These are phyloP conservation scores for Daldinia sp. DNA, from an alignment of 2,329 filamentous ascomycete species.

Conservation along the genomic window DNA sequence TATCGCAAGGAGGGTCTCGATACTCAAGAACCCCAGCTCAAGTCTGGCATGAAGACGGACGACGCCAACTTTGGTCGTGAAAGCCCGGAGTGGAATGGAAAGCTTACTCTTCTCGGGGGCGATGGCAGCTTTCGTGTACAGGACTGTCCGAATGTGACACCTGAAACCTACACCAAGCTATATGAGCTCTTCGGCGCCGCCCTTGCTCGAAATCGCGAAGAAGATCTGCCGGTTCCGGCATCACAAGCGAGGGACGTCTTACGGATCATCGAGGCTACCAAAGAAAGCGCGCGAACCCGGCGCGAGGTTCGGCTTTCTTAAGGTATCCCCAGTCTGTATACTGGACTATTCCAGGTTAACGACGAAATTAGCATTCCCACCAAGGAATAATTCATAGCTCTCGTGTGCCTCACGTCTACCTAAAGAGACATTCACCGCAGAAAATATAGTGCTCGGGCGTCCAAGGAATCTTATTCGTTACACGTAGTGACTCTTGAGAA, in stretches of 20 bases:
- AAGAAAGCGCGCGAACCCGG: constrained; percentile 59
- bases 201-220: constrained; percentile 57
- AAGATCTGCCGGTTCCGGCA: constrained; percentile 61
- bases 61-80: constrained; percentile 73
- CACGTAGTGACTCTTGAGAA: no score
- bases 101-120: constrained; percentile 62
- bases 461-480: no score
- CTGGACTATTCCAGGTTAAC: no score
- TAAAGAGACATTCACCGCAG: no score
- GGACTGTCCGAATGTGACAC: constrained; percentile 65
- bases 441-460: no score
- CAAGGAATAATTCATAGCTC: no score
- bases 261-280: constrained; percentile 60
- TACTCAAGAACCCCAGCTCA: constrained; percentile 77
- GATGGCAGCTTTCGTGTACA: constrained; percentile 60
- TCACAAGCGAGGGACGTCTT: constrained; percentile 63
- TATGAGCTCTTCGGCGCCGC: constrained; percentile 65
- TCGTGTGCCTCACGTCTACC: no score
- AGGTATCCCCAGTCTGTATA: background rate
- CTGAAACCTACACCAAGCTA: constrained; percentile 73
- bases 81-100: constrained; percentile 63
- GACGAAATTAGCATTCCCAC: no score
- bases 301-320: constrained; percentile 52
- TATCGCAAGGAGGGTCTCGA: constrained; percentile 78
- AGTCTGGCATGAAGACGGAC: constrained; percentile 66